Percentiles rank a stretch among this genome's conserved stretches.
Conservation (phyloP, 306 rosid species). For the Acacia acuminata region DNA sequence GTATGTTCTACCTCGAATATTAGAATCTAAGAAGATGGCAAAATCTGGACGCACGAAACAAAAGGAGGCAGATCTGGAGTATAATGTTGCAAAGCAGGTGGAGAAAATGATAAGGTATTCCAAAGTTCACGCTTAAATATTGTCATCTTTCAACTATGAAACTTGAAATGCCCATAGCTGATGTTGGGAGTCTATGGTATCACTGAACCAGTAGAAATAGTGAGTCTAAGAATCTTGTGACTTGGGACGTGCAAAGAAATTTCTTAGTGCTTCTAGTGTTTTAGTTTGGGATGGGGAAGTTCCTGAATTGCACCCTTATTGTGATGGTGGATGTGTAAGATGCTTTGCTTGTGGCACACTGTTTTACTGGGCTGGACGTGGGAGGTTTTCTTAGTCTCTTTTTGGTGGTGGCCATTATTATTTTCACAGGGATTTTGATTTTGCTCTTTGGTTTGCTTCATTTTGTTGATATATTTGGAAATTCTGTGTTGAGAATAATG, state of each 20-base stretch:
- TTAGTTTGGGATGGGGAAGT: neutral
- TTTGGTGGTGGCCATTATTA: neutral
- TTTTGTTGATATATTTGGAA: neutral
- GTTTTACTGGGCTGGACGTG: neutral
- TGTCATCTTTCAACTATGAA: conserved; percentile 1
- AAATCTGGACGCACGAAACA: conserved; percentile 97
- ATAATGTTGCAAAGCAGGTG: conserved; percentile 97
- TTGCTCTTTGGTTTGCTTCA: neutral
- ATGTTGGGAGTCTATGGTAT: neutral
- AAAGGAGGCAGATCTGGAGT: conserved; percentile 97
- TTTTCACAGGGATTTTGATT: neutral
- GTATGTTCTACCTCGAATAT: conserved; percentile 85
- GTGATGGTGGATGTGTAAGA: neutral
- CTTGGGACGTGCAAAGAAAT: neutral
- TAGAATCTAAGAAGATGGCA: conserved; percentile 99
- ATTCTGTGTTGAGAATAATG: neutral
- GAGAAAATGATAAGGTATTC: conserved; percentile 95
- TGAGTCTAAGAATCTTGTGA: conserved; percentile 15
- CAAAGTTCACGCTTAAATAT: conserved; percentile 23
- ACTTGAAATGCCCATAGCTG: neutral
- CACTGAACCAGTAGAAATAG: neutral
- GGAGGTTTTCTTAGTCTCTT: conserved; percentile 12
- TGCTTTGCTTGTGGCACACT: neutral
- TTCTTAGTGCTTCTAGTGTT: neutral
- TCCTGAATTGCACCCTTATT: neutral